phyloP scores from a whole-genome alignment of 2,329 filamentous ascomycete species.

The Colletotrichum spaethianum region DNA sequence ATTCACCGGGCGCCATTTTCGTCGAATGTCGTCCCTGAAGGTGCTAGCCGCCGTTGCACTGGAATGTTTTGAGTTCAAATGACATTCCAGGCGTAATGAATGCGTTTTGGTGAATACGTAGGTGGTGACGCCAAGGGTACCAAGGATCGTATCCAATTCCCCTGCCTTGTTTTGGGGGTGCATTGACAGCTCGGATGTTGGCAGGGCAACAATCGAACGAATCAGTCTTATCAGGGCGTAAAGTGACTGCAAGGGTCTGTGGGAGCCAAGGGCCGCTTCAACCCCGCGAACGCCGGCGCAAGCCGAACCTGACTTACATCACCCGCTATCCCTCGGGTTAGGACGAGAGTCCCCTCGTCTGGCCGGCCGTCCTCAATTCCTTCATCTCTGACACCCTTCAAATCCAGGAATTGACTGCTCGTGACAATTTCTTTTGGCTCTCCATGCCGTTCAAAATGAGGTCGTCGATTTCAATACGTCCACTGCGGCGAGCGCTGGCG shows the following conservation, averaged over 20 bases:
- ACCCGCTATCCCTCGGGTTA: constrained; percentile 36
- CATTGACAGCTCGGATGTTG: constrained; percentile 51
- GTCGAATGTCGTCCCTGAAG: constrained; percentile 43
- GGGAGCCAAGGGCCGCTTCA: constrained; percentile 29
- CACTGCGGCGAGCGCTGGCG: constrained; percentile 37
- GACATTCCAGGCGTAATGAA: constrained; percentile 18
- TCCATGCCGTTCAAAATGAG: constrained; percentile 30
- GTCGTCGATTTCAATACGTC: constrained; percentile 29
- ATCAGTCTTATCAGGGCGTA: constrained; percentile 45
- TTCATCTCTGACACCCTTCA: constrained; percentile 13
- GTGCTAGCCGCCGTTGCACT: constrained; percentile 23
- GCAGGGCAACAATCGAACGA: constrained; percentile 56
- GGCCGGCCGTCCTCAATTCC: constrained; percentile 20
- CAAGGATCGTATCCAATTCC: constrained; percentile 34
- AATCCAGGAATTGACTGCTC: constrained; percentile 9
- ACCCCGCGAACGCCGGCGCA: constrained; percentile 44
- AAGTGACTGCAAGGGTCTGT: constrained; percentile 28
- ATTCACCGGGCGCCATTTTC: constrained; percentile 54
- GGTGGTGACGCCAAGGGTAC: constrained; percentile 35
- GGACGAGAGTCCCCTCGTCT: constrained; percentile 33
- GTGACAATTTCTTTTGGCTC: constrained; percentile 19
- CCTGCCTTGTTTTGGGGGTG: constrained; percentile 42
- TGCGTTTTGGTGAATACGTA: not conserved
- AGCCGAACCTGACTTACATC: constrained; percentile 44
- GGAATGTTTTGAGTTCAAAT: constrained; percentile 18